Evolutionary conservation across 2,329 filamentous ascomycete genomes (phyloP).

Genomic region (Pleoardoris graminearum): DNA sequence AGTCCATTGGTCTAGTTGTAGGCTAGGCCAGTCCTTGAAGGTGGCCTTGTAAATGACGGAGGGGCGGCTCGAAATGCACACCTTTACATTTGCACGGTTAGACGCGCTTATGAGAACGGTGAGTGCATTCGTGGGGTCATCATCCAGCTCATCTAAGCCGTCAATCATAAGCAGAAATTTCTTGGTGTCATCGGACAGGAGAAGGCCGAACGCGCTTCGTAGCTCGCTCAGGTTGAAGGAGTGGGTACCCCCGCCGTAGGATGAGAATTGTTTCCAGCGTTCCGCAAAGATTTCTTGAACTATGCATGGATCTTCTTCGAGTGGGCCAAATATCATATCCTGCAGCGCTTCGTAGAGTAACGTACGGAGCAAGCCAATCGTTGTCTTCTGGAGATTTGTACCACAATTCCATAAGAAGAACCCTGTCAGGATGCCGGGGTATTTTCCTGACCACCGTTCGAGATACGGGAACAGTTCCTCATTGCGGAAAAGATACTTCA

Average conservation of each 20-base stretch:
- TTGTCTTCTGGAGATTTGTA: constrained; percentile 32
- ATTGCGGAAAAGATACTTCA: constrained; percentile 44
- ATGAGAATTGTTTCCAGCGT: constrained; percentile 34
- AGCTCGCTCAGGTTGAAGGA: constrained; percentile 27
- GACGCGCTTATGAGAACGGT: constrained; percentile 23
- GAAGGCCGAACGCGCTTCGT: constrained; percentile 28
- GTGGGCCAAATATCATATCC: constrained; percentile 37
- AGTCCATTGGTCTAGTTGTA: constrained; percentile 28
- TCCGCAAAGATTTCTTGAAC: constrained; percentile 31
- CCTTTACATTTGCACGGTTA: constrained; percentile 36
- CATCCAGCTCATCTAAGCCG: constrained; percentile 37
- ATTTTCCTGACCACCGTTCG: constrained; percentile 34
- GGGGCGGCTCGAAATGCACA: constrained; percentile 35
- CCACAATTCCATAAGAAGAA: constrained; percentile 54
- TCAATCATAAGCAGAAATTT: constrained; percentile 41
- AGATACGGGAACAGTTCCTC: constrained; percentile 27
- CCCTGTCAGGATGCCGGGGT: constrained; percentile 39
- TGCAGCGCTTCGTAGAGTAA: constrained; percentile 37
- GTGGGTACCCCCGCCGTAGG: constrained; percentile 33
- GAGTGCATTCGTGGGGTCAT: constrained; percentile 24
- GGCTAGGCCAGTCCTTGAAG: constrained; percentile 26
- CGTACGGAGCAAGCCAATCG: constrained; percentile 27
- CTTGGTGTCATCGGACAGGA: constrained; percentile 31
- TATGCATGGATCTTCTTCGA: constrained; percentile 29
- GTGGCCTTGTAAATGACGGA: constrained; percentile 25